Percentiles rank a stretch among this genome's conserved stretches.
Conservation (phyloP, 2,329 filamentous ascomycete genomes). For the Colletotrichum tanaceti region DNA sequence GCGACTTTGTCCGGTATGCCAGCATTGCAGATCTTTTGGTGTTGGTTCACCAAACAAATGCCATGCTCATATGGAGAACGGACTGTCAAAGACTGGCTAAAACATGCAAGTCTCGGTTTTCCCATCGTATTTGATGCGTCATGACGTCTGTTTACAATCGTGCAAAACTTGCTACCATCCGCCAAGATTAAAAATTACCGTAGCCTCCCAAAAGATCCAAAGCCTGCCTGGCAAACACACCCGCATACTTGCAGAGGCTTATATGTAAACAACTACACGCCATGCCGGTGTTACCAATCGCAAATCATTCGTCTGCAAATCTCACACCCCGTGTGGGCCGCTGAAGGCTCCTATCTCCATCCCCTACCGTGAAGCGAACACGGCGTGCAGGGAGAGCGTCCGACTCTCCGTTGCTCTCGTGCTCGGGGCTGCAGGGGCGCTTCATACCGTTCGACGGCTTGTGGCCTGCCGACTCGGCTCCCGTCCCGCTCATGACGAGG, state of each 20-base stretch:
- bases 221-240: neutral
- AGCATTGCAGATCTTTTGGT: neutral
- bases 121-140: neutral
- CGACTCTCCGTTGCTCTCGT: constrained; percentile 11
- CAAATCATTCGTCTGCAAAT: constrained; percentile 3
- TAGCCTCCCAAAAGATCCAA: too few species aligned
- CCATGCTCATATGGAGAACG: neutral
- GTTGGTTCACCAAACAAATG: neutral
- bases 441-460: constrained; percentile 43
- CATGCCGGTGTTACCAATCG: neutral
- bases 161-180: too few species aligned
- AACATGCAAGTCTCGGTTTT: neutral
- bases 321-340: neutral
- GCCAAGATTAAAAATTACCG: too few species aligned
- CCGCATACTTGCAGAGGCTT: neutral
- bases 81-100: neutral
- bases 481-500: constrained; percentile 49
- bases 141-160: neutral
- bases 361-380: constrained; percentile 47
- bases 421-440: constrained; percentile 40
- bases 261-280: neutral
- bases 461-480: neutral
- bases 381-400: constrained; percentile 47
- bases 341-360: neutral
- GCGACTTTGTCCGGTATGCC: neutral